A percentile compares a stretch with the other conserved stretches of the same genome.
These are phyloP conservation scores for Crithidia sp. DNA, from an alignment of 208 protist genomes.

Conservation along the genomic window DNA sequence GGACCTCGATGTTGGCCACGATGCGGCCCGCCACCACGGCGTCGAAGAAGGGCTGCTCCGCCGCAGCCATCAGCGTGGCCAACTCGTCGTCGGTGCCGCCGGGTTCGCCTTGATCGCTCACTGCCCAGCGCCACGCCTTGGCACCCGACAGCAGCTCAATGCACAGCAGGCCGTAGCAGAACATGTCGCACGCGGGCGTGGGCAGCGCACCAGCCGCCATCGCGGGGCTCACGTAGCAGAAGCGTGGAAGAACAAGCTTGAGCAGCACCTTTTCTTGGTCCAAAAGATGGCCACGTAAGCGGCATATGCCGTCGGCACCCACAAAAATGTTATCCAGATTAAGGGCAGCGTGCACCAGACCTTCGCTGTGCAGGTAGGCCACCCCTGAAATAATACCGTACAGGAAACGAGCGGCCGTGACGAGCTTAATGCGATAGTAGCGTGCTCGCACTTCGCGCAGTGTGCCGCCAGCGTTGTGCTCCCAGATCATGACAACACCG, in stretches of 20 bases:
- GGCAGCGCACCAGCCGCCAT: slow-evolving; percentile 45
- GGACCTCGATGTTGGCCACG: not conserved
- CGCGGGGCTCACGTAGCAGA: slow-evolving; percentile 69
- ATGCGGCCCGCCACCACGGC: slow-evolving; percentile 8
- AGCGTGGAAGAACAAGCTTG: slow-evolving; percentile 18
- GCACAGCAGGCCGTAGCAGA: slow-evolving; percentile 60
- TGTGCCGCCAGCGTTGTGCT: slow-evolving; percentile 46
- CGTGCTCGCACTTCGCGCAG: slow-evolving; percentile 28
- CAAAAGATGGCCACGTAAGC: slow-evolving; percentile 58
- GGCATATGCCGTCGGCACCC: slow-evolving; percentile 59
- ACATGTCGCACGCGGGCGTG: slow-evolving; percentile 63
- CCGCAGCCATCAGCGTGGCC: slow-evolving; percentile 5
- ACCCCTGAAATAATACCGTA: slow-evolving; percentile 52
- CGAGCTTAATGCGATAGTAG: slow-evolving; percentile 31
- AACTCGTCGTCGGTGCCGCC: slow-evolving; percentile 1
- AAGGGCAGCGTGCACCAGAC: slow-evolving; percentile 65
- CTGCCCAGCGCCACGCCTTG: slow-evolving; percentile 26
- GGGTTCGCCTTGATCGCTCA: not conserved
- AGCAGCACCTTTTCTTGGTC: not conserved
- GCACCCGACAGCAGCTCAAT: slow-evolving; percentile 51
- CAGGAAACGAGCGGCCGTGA: slow-evolving; percentile 43
- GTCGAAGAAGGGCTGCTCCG: slow-evolving; percentile 12
- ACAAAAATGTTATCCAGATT: slow-evolving; percentile 71
- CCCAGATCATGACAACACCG: slow-evolving; percentile 22
- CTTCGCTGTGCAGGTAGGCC: slow-evolving; percentile 54